Base-by-base conservation (phyloP, 2,329 filamentous ascomycete genomes). In the Mycocentrospora acerina region DNA sequence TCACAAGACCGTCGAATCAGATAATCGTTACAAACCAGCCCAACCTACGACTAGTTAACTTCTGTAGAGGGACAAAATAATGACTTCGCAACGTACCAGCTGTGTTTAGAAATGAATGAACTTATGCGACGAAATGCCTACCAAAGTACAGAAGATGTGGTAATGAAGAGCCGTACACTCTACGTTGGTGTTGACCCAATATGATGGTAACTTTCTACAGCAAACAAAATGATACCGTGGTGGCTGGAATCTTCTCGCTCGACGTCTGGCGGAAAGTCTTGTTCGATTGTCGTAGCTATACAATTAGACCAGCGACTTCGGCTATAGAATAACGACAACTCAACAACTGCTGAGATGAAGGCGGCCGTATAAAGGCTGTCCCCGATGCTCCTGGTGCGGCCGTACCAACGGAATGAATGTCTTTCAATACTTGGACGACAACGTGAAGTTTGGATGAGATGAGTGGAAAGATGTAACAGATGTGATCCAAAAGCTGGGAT, bases 171-270 rank as follows among this genome's bases (percentile, higher is more conserved):
- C 41, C 33, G 45, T 47, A 43, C 31, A 31, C 37, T 37, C 31
- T 31, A 51, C 46, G 37, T 33, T 50, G 42, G 40, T 29, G 22
- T 29, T 42, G 37, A 30, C 24, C 33, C 13, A 35, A 39, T 41
- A 35, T 44, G 34, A 40, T 48, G 37, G 48, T 45, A 40, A 31
- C 35, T 39, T 34, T 26, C 42, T 35, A 32, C 48, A 44, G 51
- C 59, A 62, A 62, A 57, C 57, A 44, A 38, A 29, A 36, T 26
- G 30, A 29, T 50, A 42, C 39, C 51, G 51, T 59, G 51, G 44
- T 45, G 44, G 55, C 39, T 46, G 40, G 38, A 43, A 27, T 37
- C 29, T 27, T 36, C 44, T 59, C 41, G 51, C 52, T 51, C 48
- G 40, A 27, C 48, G 32, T 52, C 53, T 48, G 56, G 51, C 53